Conservation (phyloP, 2,329 filamentous ascomycete species). For the Rhinocladiella similis region DNA sequence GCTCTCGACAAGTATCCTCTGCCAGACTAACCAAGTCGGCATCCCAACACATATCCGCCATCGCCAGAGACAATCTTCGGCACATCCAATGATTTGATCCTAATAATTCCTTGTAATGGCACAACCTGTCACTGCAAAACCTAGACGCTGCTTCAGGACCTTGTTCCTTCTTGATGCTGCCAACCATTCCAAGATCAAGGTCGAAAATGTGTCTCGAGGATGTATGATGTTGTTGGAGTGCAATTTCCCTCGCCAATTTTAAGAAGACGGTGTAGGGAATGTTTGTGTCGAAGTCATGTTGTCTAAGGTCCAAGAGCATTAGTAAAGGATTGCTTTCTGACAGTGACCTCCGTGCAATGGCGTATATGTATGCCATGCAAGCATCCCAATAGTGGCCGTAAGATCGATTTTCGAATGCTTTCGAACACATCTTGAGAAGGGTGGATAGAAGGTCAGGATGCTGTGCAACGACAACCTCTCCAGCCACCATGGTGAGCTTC, state of each 20-base stretch:
- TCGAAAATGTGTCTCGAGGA: background rate
- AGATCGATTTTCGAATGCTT: too few species aligned
- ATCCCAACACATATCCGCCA: background rate
- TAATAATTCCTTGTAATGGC: background rate
- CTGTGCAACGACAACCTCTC: background rate
- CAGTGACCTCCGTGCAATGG: slow-evolving; percentile 4
- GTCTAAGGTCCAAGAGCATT: slow-evolving; percentile 4
- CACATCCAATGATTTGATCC: background rate
- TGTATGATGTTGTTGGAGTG: background rate
- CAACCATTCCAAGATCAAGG: background rate
- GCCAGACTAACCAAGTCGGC: background rate
- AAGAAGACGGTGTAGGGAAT: background rate
- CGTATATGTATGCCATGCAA: background rate
- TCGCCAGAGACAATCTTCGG: background rate
- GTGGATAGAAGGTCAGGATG: background rate
- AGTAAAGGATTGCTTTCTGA: slow-evolving; percentile 3
- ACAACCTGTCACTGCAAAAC: background rate
- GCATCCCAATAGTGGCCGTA: background rate
- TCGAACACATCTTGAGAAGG: background rate
- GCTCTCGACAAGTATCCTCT: background rate
- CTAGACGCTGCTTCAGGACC: background rate
- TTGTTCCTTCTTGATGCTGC: background rate
- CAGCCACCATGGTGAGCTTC: too few species aligned
- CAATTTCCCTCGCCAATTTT: slow-evolving; percentile 1
- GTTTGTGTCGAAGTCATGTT: background rate